These are phyloP conservation scores for Diaporthe helianthi DNA, from an alignment of 2,329 filamentous ascomycete species.

Conservation along the genomic window DNA sequence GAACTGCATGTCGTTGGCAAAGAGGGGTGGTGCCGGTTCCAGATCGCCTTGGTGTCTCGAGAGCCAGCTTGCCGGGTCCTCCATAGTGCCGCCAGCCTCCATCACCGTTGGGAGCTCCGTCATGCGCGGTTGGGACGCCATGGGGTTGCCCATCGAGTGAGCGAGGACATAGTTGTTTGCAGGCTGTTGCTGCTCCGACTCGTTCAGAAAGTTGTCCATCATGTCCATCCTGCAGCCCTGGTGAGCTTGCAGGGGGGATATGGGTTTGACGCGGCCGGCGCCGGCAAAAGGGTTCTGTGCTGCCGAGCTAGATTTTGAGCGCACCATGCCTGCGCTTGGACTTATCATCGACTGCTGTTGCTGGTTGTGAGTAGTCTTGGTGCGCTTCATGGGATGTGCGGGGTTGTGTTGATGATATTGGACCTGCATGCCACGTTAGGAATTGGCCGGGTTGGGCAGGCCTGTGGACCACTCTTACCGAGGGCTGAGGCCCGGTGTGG, in stretches of 20 bases:
- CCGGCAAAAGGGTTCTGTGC: conserved; percentile 48
- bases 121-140: conserved; percentile 10
- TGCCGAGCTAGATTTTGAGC: conserved; percentile 52
- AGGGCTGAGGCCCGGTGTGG: conserved; percentile 22
- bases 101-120: conserved; percentile 17
- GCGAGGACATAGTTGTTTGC: conserved; percentile 34
- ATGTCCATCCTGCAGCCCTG: conserved; percentile 19
- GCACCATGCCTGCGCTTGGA: conserved; percentile 51
- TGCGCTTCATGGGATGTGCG: conserved; percentile 41
- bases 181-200: conserved; percentile 35
- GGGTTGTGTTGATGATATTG: conserved; percentile 25
- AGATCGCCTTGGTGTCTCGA: conserved; percentile 25
- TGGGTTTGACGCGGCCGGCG: conserved; percentile 45
- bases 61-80: conserved; percentile 38
- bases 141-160: conserved; percentile 20
- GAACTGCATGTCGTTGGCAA: conserved; percentile 5
- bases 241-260: conserved; percentile 38
- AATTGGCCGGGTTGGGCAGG: background rate
- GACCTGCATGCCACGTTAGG: conserved; percentile 5
- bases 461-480: conserved; percentile 26
- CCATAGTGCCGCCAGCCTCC: conserved; percentile 34
- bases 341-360: conserved; percentile 41
- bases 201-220: conserved; percentile 34
- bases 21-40: background rate
- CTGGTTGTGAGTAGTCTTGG: conserved; percentile 40